Evolutionary conservation across 1,284 basidiomycete genomes (phyloP), one percentile per base, ranked within the genome.

Genomic region (Boletus smithii): DNA sequence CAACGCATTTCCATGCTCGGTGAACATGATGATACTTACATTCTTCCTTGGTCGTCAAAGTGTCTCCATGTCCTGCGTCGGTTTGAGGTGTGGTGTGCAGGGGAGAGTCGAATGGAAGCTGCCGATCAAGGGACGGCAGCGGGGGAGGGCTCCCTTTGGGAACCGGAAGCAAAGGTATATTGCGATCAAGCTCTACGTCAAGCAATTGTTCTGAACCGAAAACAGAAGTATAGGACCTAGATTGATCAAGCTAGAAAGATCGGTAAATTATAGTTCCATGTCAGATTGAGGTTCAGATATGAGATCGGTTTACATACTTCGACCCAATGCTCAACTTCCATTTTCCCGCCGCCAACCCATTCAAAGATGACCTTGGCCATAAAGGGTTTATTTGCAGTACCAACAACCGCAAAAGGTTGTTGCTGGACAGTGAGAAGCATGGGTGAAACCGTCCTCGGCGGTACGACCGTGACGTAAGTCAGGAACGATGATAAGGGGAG

Each of bases 261-360:
- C n/a, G n/a, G 27, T 24, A 11, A 36, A 20, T 27, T 8, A 29
- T 10, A 11, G 31, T 33, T 45, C 35, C 20, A 17, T 35, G 22
- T 43, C 34, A 27, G 14, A 27, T 32, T 13, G 13, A 32, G 45
- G 23, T 20, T 23, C 16, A 16, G 26, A 39, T 38, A 13, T 29
- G 11, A 11, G 26, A 46, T 29, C 4, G 14, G 17, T 14, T 37
- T 26, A 69, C 76, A 44, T 53, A 86, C 85, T 62, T 87, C 82
- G 16, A 89, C 78, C 86, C 86, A 89, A 56, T 88, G 86, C 26
- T 88, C 83, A 14, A 87, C 60, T 35, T 73, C 71, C 49, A 69
- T 69, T 53, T 74, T 79, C 42, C 67, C 62, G 8, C 59, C 54
- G 5, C 73, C 73, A 10, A 63, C 67, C 74, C 74, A 87, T 35